phyloP scores from a whole-genome alignment of 441 rosid genomes.

The Pelargonium fulgidum region DNA sequence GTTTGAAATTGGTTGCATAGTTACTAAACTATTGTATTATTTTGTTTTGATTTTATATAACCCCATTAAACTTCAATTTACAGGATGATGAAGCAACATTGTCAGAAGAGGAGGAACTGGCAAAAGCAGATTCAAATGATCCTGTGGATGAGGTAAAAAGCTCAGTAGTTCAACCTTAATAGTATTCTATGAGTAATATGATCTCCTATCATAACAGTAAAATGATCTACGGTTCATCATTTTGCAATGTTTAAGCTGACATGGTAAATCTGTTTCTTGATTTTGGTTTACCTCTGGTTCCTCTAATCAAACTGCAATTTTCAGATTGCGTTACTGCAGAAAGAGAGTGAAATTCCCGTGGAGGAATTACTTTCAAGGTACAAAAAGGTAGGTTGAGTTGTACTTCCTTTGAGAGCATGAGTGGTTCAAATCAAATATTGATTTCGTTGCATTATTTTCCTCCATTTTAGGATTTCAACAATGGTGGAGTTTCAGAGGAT shows the following conservation, averaged over 20 bases:
- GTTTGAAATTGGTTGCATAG: constrained; percentile 6
- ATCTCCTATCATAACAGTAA: constrained; percentile 16
- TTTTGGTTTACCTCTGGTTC: constrained; percentile 18
- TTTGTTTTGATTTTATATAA: constrained; percentile 12
- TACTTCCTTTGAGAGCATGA: constrained; percentile 18
- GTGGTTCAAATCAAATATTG: constrained; percentile 16
- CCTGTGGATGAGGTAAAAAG: constrained; percentile 65
- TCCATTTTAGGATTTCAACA: constrained; percentile 51
- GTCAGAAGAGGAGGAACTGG: constrained; percentile 81
- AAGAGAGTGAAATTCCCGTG: constrained; percentile 83
- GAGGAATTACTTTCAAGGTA: constrained; percentile 95
- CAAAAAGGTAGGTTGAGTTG: constrained; percentile 72
- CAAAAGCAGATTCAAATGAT: constrained; percentile 59
- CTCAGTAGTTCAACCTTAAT: constrained; percentile 17
- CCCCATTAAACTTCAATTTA: constrained; percentile 19
- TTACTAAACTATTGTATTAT: background rate
- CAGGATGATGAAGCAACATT: constrained; percentile 98
- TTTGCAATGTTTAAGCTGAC: constrained; percentile 2
- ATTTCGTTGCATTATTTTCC: constrained; percentile 23
- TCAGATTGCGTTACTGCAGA: constrained; percentile 80
- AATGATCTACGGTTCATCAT: constrained; percentile 10
- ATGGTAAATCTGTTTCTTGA: constrained; percentile 6
- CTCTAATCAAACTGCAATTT: constrained; percentile 22
- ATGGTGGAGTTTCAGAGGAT: constrained; percentile 56
- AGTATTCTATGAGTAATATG: constrained; percentile 13